A percentile compares a stretch with the other conserved stretches of the same genome.
Conservation (phyloP, 352 stramenopile species). For the Nothophytophthora sp. region DNA sequence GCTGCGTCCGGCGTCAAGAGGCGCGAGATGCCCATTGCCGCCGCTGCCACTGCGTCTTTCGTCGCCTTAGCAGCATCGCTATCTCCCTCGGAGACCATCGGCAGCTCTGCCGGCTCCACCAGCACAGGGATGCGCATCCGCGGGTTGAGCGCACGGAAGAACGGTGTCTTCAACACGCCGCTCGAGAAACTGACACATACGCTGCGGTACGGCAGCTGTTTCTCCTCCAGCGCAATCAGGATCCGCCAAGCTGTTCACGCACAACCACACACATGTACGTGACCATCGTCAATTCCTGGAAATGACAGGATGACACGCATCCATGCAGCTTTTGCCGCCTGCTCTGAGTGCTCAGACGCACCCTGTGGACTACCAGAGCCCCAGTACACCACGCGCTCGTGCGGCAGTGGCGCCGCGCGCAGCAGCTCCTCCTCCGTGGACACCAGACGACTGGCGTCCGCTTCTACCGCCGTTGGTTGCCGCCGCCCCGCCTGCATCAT, state of each 20-base stretch:
- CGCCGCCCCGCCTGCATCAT: no score
- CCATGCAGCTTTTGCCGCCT: not conserved
- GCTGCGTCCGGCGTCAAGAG: conserved; percentile 28
- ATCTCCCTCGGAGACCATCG: not conserved
- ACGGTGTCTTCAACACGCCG: conserved; percentile 77
- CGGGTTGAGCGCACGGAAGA: conserved; percentile 77
- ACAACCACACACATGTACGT: not conserved
- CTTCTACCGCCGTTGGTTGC: no score
- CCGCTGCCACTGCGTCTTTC: conserved; percentile 33
- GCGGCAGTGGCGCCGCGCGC: conserved; percentile 46
- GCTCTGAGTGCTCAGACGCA: no score
- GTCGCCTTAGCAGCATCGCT: conserved; percentile 1
- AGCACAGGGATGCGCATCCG: conserved; percentile 84
- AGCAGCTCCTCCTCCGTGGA: conserved; percentile 61
- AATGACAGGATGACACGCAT: not conserved
- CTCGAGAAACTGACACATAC: conserved; percentile 86
- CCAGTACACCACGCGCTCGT: conserved; percentile 85
- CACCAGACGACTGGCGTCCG: conserved; percentile 28
- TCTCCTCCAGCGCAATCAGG: conserved; percentile 83
- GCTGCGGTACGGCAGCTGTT: conserved; percentile 72
- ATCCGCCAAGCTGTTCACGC: conserved; percentile 67
- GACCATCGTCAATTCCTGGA: not conserved
- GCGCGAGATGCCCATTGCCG: conserved; percentile 32
- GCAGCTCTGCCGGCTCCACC: conserved; percentile 55
- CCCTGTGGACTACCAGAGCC: conserved; percentile 82